Base-by-base conservation (phyloP, 768 basidiomycete genomes). In the Mycena epipterygia region DNA sequence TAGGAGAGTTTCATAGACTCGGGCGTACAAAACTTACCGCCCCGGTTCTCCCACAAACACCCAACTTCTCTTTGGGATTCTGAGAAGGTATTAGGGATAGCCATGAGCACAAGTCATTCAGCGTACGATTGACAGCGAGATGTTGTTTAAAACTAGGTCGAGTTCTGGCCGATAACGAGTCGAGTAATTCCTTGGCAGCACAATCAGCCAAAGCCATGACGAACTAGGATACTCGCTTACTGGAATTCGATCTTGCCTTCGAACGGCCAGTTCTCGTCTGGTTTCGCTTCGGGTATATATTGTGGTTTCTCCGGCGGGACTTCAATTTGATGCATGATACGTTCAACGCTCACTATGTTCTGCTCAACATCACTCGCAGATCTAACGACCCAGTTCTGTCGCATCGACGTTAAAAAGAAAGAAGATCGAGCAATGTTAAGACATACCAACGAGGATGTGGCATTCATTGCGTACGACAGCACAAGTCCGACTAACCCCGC, bases 331-430 rank as follows among this genome's bases (percentile, higher is more conserved):
- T 96, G 91, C 30, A 94, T 79, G 60, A 97, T 92, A 7, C 95
- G 91, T 78, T 97, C 96, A 19, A 95, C 93, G 75, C 93, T 94
- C 68, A 96, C 94, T 74, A 95, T 91, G 73, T 94, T 95, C 75
- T 96, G 93, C 77, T 97, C 96, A 16, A 96, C 94, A 79, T 97
- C 96, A 74, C 91, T 93, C 3, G 93, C 91, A 17, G 91, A 91
- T 33, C 93, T 88, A 30, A 95, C 93, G 8, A 95, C 85, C 93
- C 93, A 94, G 75, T 94, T 93, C 91, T 94, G 70, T 23, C 29
- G 29, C 30, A 69, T 41, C 5, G n/a, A 44, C 17, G 9, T 59
- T 32, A 72, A 37, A 23, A 17, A 13, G 19, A 11, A 17, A 65
- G 19, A 33, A 14, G 48, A 52, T 79, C 9, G 59, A 51, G 23